Conservation (phyloP, 2,329 filamentous ascomycete genomes). For the Phialophora chinensis region DNA sequence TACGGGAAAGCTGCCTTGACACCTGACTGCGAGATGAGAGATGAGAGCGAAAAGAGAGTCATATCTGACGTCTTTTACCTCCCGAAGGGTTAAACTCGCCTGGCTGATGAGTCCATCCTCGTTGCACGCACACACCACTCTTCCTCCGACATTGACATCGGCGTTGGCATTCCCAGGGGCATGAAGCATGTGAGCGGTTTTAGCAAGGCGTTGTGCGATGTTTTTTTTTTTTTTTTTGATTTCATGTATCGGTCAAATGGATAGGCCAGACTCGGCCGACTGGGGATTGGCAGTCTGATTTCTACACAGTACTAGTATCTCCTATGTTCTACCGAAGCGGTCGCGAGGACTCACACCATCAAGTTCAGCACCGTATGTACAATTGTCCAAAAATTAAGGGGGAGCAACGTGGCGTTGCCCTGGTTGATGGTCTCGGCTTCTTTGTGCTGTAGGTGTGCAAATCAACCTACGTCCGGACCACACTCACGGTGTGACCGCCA, state of each 20-base stretch:
- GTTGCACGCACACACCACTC: background rate
- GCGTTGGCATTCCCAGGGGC: background rate
- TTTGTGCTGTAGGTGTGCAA: background rate
- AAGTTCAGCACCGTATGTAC: background rate
- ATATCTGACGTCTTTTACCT: background rate
- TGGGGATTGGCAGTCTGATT: background rate
- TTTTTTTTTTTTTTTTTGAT: background rate
- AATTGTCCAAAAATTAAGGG: background rate
- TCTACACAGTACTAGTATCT: background rate
- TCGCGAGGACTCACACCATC: background rate
- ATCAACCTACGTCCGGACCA: background rate
- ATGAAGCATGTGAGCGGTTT: background rate
- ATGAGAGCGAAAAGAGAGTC: background rate
- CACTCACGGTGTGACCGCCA: too few relatives aligned
- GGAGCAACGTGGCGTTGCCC: background rate
- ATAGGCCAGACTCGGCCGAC: background rate
- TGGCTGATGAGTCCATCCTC: background rate
- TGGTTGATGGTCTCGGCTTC: too few relatives aligned
- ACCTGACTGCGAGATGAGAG: background rate
- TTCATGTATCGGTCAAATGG: background rate
- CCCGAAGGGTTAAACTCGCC: background rate
- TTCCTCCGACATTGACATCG: background rate
- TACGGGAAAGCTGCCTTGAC: conserved; percentile 10
- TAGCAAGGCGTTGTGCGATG: background rate
- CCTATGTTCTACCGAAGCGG: background rate